Evolutionary conservation across 139 green algal species (phyloP), one percentile per base, ranked within the genome.

Genomic region (Chlamydomonas asymmetrica): DNA sequence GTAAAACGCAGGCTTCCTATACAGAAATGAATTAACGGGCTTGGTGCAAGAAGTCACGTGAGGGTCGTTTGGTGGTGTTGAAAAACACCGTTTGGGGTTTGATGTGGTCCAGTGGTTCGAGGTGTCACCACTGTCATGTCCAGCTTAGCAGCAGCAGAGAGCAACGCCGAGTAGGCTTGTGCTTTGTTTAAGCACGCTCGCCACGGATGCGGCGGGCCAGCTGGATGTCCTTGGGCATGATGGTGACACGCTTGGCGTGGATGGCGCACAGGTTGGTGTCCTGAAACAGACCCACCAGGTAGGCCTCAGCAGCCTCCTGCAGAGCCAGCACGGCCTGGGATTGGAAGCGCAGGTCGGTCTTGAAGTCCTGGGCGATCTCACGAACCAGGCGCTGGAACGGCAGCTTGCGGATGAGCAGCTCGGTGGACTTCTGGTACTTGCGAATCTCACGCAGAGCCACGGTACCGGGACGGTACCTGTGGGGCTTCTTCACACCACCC

Each of bases 331-430:
- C 50, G 29, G 96, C 96, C 43, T 87, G 92, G 78, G 80, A 88
- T 90, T 98, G 96, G 92, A 98, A 99, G 75, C 96, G 90, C 84
- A 98, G 90, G 92, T 99, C 96, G 59, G 95, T 98, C 92, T 99
- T 98, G 95, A 98, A 99, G 89, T 99, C 96, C 91, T 98, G 94
- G 39, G 95, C 94, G 66, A 99, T 99, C 88, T 99, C 95, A 65
- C 96, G 90, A 18, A 98, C 95, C 67, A 98, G 88, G 63, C 94
- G 88, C 90, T 98, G 94, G 87, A 98, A 98, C 71, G 94, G 94
- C 75, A 97, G 89, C 91, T 98, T 97, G 82, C 94, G 89, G 86
- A 98, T 97, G n/a, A 98, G 91, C 81, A 95, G 88, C 85, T 97
- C 92, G 4, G 93, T 97, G 76, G 86, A 93, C 89, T 97, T 97